Evolutionary conservation across 2,329 filamentous ascomycete species (phyloP).

Genomic region (Penicillium corylophilum): DNA sequence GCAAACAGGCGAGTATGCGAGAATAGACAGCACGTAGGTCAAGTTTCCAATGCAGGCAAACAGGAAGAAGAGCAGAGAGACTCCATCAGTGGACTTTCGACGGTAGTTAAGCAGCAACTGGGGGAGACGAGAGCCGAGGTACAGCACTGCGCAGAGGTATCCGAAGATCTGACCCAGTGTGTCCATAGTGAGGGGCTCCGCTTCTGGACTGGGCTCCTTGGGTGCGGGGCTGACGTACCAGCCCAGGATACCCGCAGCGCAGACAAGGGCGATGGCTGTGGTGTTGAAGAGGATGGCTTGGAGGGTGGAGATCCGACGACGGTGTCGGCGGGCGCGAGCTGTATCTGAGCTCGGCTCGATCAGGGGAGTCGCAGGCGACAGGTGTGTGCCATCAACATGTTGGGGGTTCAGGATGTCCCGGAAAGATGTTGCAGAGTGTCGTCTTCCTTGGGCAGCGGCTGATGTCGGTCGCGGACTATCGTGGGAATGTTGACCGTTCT

Average conservation of each 20-base stretch:
- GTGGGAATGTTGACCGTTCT: conserved; percentile 1
- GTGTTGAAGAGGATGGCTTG: conserved; percentile 67
- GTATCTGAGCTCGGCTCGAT: conserved; percentile 51
- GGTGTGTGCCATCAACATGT: conserved; percentile 61
- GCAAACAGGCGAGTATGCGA: conserved; percentile 82
- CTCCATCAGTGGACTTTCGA: conserved; percentile 87
- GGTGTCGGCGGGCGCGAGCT: conserved; percentile 15
- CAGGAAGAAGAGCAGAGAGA: conserved; percentile 91
- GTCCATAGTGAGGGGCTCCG: conserved; percentile 62
- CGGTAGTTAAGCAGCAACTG: conserved; percentile 91
- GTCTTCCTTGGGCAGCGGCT: conserved; percentile 14
- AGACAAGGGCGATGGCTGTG: conserved; percentile 75
- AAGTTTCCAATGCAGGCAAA: conserved; percentile 95
- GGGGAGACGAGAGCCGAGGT: conserved; percentile 84
- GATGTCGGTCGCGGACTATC: conserved; percentile 9
- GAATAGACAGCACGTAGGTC: conserved; percentile 87
- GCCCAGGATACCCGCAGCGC: conserved; percentile 75
- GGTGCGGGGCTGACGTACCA: conserved; percentile 70
- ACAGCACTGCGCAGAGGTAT: conserved; percentile 84
- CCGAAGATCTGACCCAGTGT: conserved; percentile 85
- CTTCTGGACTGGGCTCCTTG: conserved; percentile 18
- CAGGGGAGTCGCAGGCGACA: conserved; percentile 81
- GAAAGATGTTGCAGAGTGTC: conserved; percentile 38
- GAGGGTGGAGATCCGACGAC: conserved; percentile 39
- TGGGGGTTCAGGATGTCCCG: conserved; percentile 50